Conservation (phyloP, 768 basidiomycete genomes). For the Phylloporus sp. region DNA sequence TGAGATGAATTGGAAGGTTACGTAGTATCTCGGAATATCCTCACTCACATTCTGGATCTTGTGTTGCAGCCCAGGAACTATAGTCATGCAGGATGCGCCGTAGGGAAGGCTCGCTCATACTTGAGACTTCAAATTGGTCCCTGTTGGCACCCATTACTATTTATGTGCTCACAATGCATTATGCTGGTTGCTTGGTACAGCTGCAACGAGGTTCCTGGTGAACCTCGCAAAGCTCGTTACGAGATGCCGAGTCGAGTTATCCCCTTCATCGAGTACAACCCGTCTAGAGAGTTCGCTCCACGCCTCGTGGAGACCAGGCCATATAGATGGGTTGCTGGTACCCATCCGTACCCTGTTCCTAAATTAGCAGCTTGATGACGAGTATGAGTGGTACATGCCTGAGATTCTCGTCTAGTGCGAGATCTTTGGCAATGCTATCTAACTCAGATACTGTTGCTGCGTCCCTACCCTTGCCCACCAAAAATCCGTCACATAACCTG, state of each 20-base stretch:
- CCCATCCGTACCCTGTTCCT: conserved; percentile 35
- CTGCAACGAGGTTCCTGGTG: conserved; percentile 82
- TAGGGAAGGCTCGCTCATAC: conserved; percentile 68
- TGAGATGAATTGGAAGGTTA: not conserved
- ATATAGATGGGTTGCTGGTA: conserved; percentile 42
- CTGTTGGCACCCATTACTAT: not conserved
- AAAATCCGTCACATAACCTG: conserved; percentile 40
- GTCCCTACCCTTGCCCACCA: conserved; percentile 27
- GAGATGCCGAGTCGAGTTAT: conserved; percentile 36
- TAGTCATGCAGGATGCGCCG: conserved; percentile 65
- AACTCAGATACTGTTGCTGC: conserved; percentile 33
- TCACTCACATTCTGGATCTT: conserved; percentile 54
- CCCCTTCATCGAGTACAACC: conserved; percentile 34
- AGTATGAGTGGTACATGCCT: conserved; percentile 24
- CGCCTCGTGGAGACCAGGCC: conserved; percentile 49
- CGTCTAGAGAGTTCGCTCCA: conserved; percentile 42
- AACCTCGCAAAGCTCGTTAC: conserved; percentile 64
- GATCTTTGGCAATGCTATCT: conserved; percentile 47
- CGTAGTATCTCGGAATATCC: conserved; percentile 3
- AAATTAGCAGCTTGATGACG: not conserved
- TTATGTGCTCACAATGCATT: conserved; percentile 60
- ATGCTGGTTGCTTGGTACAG: conserved; percentile 65
- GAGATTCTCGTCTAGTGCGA: conserved; percentile 43
- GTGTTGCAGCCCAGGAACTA: conserved; percentile 70
- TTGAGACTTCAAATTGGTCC: conserved; percentile 29